Conservation (phyloP, 352 stramenopile genomes). For the Pilasporangium apinafurcum region DNA sequence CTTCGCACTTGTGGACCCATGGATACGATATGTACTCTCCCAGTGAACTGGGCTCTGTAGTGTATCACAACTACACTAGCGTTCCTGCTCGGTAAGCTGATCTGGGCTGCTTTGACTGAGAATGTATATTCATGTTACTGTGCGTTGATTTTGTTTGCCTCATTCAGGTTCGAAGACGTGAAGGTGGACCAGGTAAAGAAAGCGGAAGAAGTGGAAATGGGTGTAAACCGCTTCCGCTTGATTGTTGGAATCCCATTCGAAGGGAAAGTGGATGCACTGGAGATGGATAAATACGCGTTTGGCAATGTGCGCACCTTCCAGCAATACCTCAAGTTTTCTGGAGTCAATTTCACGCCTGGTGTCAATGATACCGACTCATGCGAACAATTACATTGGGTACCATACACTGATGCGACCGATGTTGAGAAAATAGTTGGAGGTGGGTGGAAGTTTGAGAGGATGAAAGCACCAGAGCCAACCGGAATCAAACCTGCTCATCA, state of each 20-base stretch:
- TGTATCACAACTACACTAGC: conserved; percentile 78
- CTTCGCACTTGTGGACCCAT: conserved; percentile 52
- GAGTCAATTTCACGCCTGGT: conserved; percentile 37
- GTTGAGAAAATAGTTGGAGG: conserved; percentile 41
- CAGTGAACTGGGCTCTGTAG: conserved; percentile 40
- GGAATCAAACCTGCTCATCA: conserved; percentile 11
- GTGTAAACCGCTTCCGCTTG: conserved; percentile 48
- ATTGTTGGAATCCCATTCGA: conserved; percentile 52
- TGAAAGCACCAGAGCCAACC: not conserved
- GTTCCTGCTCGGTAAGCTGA: conserved; percentile 32
- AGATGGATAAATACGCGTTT: conserved; percentile 57
- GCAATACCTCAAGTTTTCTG: conserved; percentile 55
- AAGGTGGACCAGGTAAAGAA: conserved; percentile 34
- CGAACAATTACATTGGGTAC: conserved; percentile 65
- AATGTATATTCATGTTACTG: not conserved
- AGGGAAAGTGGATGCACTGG: conserved; percentile 44
- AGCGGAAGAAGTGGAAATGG: conserved; percentile 43
- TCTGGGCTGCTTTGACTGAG: not conserved
- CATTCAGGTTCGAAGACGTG: conserved; percentile 38
- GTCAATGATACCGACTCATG: conserved; percentile 55
- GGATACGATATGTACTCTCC: conserved; percentile 73
- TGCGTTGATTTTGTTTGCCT: not conserved
- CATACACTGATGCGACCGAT: conserved; percentile 43
- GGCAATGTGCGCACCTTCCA: conserved; percentile 46
- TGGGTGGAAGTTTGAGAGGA: conserved; percentile 38